Conservation (phyloP, 2,329 filamentous ascomycete genomes). For the Monosporascus sp. region DNA sequence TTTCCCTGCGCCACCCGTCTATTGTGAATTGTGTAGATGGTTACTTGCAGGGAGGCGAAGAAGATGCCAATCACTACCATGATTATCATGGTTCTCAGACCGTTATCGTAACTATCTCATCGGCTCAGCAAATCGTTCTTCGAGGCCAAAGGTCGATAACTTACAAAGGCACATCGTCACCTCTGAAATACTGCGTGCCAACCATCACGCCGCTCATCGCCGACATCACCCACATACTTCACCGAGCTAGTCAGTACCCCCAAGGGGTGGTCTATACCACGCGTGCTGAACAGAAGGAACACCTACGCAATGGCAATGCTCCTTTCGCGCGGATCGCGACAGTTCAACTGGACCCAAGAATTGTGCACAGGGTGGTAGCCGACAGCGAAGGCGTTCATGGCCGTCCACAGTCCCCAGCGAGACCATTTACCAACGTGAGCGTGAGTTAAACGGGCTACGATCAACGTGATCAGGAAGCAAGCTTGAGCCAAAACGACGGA, state of each 20-base stretch:
- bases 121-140: slow-evolving; percentile 1
- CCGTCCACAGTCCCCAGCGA: slow-evolving; percentile 46
- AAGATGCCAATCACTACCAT: slow-evolving; percentile 37
- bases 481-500: slow-evolving; percentile 39
- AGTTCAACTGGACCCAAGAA: slow-evolving; percentile 49
- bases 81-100: slow-evolving; percentile 40
- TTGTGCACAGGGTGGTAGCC: slow-evolving; percentile 51
- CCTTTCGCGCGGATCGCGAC: slow-evolving; percentile 38
- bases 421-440: slow-evolving; percentile 42
- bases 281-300: background rate
- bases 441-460: slow-evolving; percentile 36
- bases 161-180: slow-evolving; percentile 35
- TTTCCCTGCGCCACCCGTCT: slow-evolving; percentile 20
- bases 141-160: background rate
- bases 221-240: slow-evolving; percentile 43
- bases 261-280: too few species aligned
- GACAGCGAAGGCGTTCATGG: slow-evolving; percentile 45
- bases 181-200: slow-evolving; percentile 45
- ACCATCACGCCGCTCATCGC: slow-evolving; percentile 46
- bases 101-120: slow-evolving; percentile 34
- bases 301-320: slow-evolving; percentile 45
- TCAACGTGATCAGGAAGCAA: slow-evolving; percentile 40
- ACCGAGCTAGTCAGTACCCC: background rate
- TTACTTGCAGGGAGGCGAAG: slow-evolving; percentile 35
- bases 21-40: slow-evolving; percentile 35